Base-by-base conservation (phyloP, 768 basidiomycete species). In the Boletales sp. region DNA sequence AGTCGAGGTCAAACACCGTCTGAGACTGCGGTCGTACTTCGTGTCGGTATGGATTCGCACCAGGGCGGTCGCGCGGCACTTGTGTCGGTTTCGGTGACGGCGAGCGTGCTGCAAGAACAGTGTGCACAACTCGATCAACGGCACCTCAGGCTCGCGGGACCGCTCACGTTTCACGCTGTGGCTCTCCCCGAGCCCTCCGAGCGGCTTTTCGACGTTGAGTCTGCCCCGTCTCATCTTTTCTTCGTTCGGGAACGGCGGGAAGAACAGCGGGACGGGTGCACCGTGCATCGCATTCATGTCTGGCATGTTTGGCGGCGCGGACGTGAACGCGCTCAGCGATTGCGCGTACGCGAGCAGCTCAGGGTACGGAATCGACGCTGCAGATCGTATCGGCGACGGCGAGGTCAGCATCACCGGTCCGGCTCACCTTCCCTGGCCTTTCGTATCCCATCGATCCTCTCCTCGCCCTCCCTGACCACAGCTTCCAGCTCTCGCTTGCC, bases 211-310 rank as follows among this genome's bases (percentile, higher is more conserved):
- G 18, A 82, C 83, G 60, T 87, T 90, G 66, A 91, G 79, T 49
- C 79, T 78, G 1, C 90, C 90, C 21, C 84, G 78, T 45, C 90
- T 83, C 87, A 93, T 90, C 69, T 90, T 92, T 65, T 91, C 90
- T 70, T 91, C 90, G 61, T 90, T 91, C 1, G 90, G 90, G 66
- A 91, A 93, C 11, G 91, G 91, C 34, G 90, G 90, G 71, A 91
- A 90, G 76, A 93, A 91, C 37, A 89, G 63, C 15, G 86, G 87
- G 15, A 84, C 83, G 1, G 86, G 86, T 11, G 83, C 83, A 57
- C 86, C 87, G 9, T 85, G 86, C 44, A 55, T 11, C 35, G 55
- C 49, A 15, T 30, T 74, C 41, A 83, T 76, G 59, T 89, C 87
- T 18, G 87, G 87, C 82, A 90, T 86, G 61, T 89, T 90, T 10